Evolutionary conservation across 805 yeast species (phyloP).

Genomic region (Debaryomyces castellii): DNA sequence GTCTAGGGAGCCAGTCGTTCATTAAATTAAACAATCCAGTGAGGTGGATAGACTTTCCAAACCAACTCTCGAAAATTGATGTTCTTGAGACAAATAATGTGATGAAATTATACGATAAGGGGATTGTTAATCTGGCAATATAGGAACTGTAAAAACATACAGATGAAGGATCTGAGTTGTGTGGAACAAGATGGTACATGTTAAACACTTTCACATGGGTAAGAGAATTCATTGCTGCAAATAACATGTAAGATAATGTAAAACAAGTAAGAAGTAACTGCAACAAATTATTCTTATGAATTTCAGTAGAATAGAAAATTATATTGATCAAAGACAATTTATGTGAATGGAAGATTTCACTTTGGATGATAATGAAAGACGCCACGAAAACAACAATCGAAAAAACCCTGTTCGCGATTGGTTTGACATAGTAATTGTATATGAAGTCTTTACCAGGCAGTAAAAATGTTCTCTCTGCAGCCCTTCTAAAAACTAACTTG

Average conservation of each 20-base stretch:
- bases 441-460: constrained; percentile 43
- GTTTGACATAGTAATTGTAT: constrained; percentile 44
- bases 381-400: constrained; percentile 43
- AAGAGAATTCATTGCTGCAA: constrained; percentile 64
- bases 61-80: constrained; percentile 65
- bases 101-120: constrained; percentile 75
- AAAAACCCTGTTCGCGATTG: constrained; percentile 42
- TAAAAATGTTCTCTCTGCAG: constrained; percentile 17
- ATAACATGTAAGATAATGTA: constrained; percentile 61
- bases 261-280: constrained; percentile 42
- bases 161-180: constrained; percentile 71
- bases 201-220: constrained; percentile 70
- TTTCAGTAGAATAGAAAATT: constrained; percentile 35
- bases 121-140: constrained; percentile 78
- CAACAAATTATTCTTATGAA: constrained; percentile 19
- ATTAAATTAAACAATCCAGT: constrained; percentile 71
- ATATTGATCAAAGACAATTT: constrained; percentile 58
- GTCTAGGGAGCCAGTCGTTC: constrained; percentile 74
- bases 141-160: constrained; percentile 77
- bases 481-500: constrained; percentile 19
- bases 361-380: constrained; percentile 61
- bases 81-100: constrained; percentile 56
- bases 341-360: constrained; percentile 75
- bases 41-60: constrained; percentile 72
- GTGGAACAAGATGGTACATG: constrained; percentile 71